phyloP scores from a whole-genome alignment of 1,139 yeast species.

The Nadsonia starkeyi-henricii region DNA sequence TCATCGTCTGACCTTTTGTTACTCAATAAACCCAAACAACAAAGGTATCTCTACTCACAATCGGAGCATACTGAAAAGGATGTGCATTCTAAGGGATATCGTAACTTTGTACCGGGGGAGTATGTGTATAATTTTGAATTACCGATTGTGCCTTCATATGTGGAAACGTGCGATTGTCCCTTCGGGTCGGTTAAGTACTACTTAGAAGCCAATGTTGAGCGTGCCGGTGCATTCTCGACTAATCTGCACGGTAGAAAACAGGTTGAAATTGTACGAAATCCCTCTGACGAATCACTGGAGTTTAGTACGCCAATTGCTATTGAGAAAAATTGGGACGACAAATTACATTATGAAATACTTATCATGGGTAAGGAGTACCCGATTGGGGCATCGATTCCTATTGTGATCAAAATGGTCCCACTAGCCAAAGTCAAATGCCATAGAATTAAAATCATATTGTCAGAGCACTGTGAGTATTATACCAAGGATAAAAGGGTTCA shows the following conservation, averaged over 20 bases:
- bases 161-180: conserved; percentile 66
- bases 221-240: conserved; percentile 77
- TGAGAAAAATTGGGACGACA: conserved; percentile 86
- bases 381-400: conserved; percentile 68
- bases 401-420: conserved; percentile 74
- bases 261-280: conserved; percentile 57
- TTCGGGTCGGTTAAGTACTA: conserved; percentile 67
- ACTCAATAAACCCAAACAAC: neutral
- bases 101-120: conserved; percentile 61
- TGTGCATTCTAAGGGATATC: conserved; percentile 23
- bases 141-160: conserved; percentile 66
- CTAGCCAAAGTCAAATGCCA: conserved; percentile 78
- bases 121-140: conserved; percentile 87
- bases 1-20: neutral
- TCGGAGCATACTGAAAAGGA: conserved; percentile 20
- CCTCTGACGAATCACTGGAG: conserved; percentile 65
- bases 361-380: conserved; percentile 80
- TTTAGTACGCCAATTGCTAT: conserved; percentile 90
- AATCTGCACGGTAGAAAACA: conserved; percentile 53
- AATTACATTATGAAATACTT: conserved; percentile 74
- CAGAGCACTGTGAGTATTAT: conserved; percentile 83
- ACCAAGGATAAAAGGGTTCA: conserved; percentile 80
- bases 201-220: conserved; percentile 53
- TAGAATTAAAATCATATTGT: conserved; percentile 66
- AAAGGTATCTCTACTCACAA: conserved; percentile 11